Conservation (phyloP, 495 filamentous ascomycete species). For the Penicillium bialowiezense region DNA sequence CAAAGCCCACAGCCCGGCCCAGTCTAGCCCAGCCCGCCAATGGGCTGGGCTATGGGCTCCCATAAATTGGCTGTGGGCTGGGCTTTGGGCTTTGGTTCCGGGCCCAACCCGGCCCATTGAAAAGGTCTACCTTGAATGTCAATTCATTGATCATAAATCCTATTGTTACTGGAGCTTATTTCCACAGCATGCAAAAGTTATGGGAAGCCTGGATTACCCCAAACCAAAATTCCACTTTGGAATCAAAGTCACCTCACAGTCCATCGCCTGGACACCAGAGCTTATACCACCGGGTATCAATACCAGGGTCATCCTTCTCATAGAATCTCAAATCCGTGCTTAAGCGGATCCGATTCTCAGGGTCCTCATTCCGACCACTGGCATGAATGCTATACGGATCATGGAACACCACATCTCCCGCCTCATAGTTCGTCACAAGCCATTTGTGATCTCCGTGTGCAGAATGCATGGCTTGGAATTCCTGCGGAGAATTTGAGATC, state of each 20-base stretch:
- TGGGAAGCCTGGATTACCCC: too few species aligned
- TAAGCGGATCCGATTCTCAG: constrained; percentile 40
- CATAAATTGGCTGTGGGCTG: too few species aligned
- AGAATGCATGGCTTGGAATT: constrained; percentile 15
- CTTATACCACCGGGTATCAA: constrained; percentile 29
- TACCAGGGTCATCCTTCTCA: constrained; percentile 32
- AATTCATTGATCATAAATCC: too few species aligned
- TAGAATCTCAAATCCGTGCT: constrained; percentile 49
- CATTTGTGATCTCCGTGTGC: constrained; percentile 24
- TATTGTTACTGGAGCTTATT: too few species aligned
- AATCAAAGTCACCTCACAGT: constrained; percentile 4
- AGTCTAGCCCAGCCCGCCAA: too few species aligned
- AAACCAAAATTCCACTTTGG: too few species aligned
- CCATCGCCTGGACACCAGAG: constrained; percentile 24
- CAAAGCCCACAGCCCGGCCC: too few species aligned
- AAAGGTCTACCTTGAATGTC: too few species aligned
- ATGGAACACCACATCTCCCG: constrained; percentile 56
- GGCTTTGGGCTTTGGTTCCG: too few species aligned
- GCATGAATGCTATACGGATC: constrained; percentile 49
- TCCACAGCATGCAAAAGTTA: too few species aligned
- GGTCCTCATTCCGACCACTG: constrained; percentile 47
- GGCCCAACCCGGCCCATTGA: too few species aligned
- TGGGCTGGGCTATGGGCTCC: too few species aligned
- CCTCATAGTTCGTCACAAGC: constrained; percentile 49
- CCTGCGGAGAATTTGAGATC: constrained; percentile 15